A percentile compares a stretch with the other conserved stretches of the same genome.
These are phyloP conservation scores for Candida khao-thaluensis DNA, from an alignment of 805 yeast genomes.

Conservation along the genomic window DNA sequence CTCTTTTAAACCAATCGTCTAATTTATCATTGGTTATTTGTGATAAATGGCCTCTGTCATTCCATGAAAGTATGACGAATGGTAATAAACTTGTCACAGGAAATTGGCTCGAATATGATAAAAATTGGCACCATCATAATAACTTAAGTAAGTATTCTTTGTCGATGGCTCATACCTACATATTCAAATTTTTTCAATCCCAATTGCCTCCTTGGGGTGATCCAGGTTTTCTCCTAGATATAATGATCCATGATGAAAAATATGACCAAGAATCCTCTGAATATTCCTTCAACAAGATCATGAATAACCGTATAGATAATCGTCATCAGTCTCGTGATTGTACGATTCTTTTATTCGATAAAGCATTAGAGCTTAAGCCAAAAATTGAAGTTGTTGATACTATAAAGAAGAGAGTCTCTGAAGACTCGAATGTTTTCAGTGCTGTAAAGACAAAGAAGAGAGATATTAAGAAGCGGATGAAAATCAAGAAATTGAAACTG, in stretches of 20 bases:
- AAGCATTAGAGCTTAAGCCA: constrained; percentile 4
- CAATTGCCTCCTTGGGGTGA: constrained; percentile 1
- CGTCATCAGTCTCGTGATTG: constrained; percentile 6
- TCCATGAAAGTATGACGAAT: neutral
- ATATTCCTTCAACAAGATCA: constrained; percentile 8
- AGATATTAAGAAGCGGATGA: neutral
- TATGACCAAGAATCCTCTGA: constrained; percentile 4
- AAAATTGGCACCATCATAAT: constrained; percentile 11
- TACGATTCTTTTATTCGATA: constrained; percentile 10
- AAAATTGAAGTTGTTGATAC: neutral
- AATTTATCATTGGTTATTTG: constrained; percentile 16
- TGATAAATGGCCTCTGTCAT: constrained; percentile 10
- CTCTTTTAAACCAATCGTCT: constrained; percentile 10
- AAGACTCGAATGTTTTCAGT: constrained; percentile 3
- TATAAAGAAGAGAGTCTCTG: no score
- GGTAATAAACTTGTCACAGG: constrained; percentile 19
- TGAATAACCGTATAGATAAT: constrained; percentile 10
- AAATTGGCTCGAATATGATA: constrained; percentile 21
- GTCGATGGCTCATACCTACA: constrained; percentile 22
- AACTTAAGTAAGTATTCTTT: constrained; percentile 22
- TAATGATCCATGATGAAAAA: constrained; percentile 17
- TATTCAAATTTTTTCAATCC: constrained; percentile 16
- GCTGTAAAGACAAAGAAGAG: constrained; percentile 4
- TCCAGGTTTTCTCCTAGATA: constrained; percentile 13
- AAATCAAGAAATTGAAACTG: constrained; percentile 1